Conservation (phyloP, 2,329 filamentous ascomycete genomes). For the Colletotrichum brevisporum region DNA sequence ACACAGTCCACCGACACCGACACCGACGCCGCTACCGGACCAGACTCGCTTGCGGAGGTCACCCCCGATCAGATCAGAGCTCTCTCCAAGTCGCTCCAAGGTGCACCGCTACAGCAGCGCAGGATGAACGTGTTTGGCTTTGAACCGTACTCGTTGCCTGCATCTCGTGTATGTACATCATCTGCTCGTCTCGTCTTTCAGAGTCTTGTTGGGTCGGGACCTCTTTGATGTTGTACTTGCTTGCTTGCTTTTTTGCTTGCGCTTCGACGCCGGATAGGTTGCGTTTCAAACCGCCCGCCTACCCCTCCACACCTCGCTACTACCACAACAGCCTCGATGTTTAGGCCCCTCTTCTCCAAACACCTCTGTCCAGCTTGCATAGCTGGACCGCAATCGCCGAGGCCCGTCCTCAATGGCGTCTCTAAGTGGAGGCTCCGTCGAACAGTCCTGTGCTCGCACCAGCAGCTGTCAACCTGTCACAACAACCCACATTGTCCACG, state of each 20-base stretch:
- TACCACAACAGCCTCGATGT: slow-evolving; percentile 24
- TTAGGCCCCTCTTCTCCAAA: slow-evolving; percentile 18
- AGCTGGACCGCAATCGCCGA: slow-evolving; percentile 6
- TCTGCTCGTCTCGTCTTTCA: slow-evolving; percentile 12
- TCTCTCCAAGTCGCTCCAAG: slow-evolving; percentile 80
- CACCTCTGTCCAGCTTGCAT: neutral
- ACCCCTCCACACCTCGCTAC: slow-evolving; percentile 25
- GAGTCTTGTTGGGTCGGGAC: slow-evolving; percentile 11
- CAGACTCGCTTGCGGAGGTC: slow-evolving; percentile 56
- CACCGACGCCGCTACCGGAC: slow-evolving; percentile 41
- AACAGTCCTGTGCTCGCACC: slow-evolving; percentile 14
- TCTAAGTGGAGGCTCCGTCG: slow-evolving; percentile 19
- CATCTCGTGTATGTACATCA: slow-evolving; percentile 78
- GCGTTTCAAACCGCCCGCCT: slow-evolving; percentile 39
- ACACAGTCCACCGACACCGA: slow-evolving; percentile 40
- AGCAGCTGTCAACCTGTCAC: slow-evolving; percentile 13
- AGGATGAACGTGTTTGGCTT: slow-evolving; percentile 90
- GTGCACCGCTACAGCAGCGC: slow-evolving; percentile 82
- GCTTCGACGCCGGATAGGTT: slow-evolving; percentile 16
- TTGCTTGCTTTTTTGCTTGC: slow-evolving; percentile 34
- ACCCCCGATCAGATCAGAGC: slow-evolving; percentile 77
- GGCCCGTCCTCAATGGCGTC: slow-evolving; percentile 26
- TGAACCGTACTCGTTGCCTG: slow-evolving; percentile 90
- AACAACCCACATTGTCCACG: neutral
- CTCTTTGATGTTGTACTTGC: slow-evolving; percentile 11